phyloP scores from a whole-genome alignment of 1,139 yeast species.

The Yamadazyma triangularis region DNA sequence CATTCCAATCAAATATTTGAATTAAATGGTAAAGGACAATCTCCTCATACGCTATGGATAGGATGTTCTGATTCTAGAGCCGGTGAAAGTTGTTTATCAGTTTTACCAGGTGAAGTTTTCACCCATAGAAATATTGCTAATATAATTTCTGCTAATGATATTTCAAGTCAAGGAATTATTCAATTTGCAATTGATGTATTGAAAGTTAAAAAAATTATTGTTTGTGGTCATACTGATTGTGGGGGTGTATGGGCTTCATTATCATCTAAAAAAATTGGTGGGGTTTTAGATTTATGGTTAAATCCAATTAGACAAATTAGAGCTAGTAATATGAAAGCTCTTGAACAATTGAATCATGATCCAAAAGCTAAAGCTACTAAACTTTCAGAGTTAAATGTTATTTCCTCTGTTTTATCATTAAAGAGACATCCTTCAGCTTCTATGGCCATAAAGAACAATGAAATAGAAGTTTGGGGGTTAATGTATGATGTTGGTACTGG shows the following conservation, averaged over 20 bases:
- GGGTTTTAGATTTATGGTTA: slow-evolving; percentile 75
- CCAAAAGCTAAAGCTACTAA: slow-evolving; percentile 58
- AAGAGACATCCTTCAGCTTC: slow-evolving; percentile 73
- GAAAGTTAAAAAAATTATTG: slow-evolving; percentile 76
- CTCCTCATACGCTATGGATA: slow-evolving; percentile 92
- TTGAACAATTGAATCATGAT: slow-evolving; percentile 32
- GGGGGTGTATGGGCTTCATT: slow-evolving; percentile 93
- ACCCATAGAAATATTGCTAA: slow-evolving; percentile 94
- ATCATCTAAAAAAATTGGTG: slow-evolving; percentile 64
- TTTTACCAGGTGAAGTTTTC: slow-evolving; percentile 89
- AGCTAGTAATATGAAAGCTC: slow-evolving; percentile 49
- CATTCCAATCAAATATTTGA: slow-evolving; percentile 64
- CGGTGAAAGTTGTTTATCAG: slow-evolving; percentile 74
- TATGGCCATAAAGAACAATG: slow-evolving; percentile 63
- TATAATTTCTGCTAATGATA: slow-evolving; percentile 66
- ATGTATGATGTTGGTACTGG: slow-evolving; percentile 87
- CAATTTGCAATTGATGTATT: slow-evolving; percentile 89
- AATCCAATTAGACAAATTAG: slow-evolving; percentile 69
- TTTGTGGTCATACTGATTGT: slow-evolving; percentile 98
- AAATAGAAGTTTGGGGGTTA: slow-evolving; percentile 84
- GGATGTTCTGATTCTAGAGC: slow-evolving; percentile 96
- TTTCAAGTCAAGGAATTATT: slow-evolving; percentile 74
- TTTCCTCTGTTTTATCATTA: slow-evolving; percentile 52
- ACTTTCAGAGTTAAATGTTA: slow-evolving; percentile 77
- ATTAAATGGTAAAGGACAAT: slow-evolving; percentile 76